Evolutionary conservation across 2,329 filamentous ascomycete species (phyloP).

Genomic region (Scedosporium boydii): DNA sequence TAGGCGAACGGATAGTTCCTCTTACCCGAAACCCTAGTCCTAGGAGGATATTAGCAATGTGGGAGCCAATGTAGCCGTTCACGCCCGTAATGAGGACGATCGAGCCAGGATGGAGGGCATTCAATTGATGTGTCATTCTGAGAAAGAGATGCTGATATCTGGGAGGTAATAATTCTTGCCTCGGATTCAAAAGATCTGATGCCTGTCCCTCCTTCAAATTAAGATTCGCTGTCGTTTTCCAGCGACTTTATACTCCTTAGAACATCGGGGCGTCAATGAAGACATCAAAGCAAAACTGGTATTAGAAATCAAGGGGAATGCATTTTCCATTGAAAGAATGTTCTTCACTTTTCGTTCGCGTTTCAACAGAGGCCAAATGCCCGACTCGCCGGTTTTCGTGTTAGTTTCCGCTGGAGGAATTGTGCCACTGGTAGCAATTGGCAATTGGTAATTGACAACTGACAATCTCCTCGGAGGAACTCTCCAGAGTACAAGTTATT

Average conservation of each 20-base stretch:
- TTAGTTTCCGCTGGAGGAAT: neutral
- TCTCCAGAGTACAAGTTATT: too few species aligned
- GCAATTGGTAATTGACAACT: too few species aligned
- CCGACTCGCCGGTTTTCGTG: neutral
- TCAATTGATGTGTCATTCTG: neutral
- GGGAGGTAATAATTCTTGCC: too few species aligned
- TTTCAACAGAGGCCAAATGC: neutral
- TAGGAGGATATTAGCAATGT: conserved; percentile 25
- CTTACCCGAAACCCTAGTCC: conserved; percentile 24
- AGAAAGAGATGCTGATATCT: neutral
- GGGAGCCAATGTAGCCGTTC: conserved; percentile 31
- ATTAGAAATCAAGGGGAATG: neutral
- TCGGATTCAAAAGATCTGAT: too few species aligned
- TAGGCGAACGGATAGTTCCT: conserved; percentile 24
- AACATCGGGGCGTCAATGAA: neutral
- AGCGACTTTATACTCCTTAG: neutral
- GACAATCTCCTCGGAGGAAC: too few species aligned
- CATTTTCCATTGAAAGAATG: neutral
- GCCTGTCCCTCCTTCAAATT: too few species aligned
- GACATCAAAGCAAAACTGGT: neutral
- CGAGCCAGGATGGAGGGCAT: neutral
- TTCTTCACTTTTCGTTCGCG: neutral
- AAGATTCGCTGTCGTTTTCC: too few species aligned
- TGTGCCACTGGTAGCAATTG: neutral
- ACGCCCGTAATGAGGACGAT: conserved; percentile 28